Conservation (phyloP, 2,329 filamentous ascomycete genomes). For the Cordyceps javanica region DNA sequence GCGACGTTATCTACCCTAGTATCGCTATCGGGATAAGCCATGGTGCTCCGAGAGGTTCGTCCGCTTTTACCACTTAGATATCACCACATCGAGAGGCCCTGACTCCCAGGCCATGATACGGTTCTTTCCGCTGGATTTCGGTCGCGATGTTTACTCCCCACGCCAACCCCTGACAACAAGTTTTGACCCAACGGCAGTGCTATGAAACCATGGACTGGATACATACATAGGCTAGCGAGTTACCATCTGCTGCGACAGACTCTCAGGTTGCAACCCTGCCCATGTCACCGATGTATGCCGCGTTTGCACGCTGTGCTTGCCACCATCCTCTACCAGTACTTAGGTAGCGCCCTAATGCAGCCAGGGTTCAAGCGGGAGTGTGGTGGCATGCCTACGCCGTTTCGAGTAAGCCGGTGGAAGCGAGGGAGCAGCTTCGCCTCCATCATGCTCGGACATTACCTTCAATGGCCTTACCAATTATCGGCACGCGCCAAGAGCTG, state of each 20-base stretch:
- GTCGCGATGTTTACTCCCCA: background rate
- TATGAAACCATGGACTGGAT: background rate
- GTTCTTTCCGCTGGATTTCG: slow-evolving; percentile 6
- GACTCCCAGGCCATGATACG: background rate
- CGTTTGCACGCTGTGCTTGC: background rate
- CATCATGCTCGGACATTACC: background rate
- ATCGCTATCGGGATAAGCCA: slow-evolving; percentile 6
- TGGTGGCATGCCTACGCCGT: background rate
- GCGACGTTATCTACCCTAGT: slow-evolving; percentile 5
- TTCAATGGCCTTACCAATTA: too few relatives aligned
- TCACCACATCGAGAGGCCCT: background rate
- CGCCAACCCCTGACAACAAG: background rate
- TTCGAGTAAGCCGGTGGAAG: slow-evolving; percentile 7
- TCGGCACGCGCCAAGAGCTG: background rate
- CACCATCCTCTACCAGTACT: background rate
- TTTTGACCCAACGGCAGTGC: background rate
- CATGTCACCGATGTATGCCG: background rate
- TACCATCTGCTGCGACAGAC: background rate
- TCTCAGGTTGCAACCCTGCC: background rate
- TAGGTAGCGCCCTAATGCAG: too few relatives aligned
- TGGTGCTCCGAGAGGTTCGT: background rate
- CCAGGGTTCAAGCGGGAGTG: slow-evolving; percentile 2
- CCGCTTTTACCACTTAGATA: background rate
- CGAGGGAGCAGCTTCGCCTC: background rate
- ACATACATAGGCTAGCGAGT: slow-evolving; percentile 1